A percentile compares a stretch with the other conserved stretches of the same genome.
phyloP scores from a whole-genome alignment of 176 grass and related monocot genomes.

The Calamus simplicifolius region DNA sequence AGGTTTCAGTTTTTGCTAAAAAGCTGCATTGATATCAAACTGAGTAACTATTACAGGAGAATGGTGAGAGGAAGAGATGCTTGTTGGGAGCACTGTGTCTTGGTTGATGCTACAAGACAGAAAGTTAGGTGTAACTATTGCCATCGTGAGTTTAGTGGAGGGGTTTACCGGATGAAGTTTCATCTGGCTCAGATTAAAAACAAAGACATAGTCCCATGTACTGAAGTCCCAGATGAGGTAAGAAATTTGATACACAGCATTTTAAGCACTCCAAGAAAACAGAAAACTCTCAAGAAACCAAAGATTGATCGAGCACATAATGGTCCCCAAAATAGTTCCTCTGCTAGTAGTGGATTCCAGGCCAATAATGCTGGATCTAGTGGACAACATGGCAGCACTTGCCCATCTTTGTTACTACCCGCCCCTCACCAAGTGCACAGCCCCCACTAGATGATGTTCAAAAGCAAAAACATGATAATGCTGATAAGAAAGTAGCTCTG shows the following conservation, averaged over 20 bases:
- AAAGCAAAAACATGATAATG: constrained; percentile 20
- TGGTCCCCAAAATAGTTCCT: constrained; percentile 18
- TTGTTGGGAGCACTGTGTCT: constrained; percentile 25
- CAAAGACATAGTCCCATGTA: constrained; percentile 20
- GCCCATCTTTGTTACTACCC: constrained; percentile 15
- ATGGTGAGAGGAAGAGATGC: constrained; percentile 26
- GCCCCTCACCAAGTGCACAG: constrained; percentile 8
- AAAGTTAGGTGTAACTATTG: constrained; percentile 27
- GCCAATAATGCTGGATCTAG: constrained; percentile 20
- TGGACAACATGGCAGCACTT: constrained; percentile 18
- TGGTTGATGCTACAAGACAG: constrained; percentile 23
- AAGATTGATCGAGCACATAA: constrained; percentile 4
- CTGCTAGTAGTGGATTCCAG: constrained; percentile 12
- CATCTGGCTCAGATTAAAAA: constrained; percentile 26
- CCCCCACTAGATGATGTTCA: constrained; percentile 12
- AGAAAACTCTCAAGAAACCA: constrained; percentile 15
- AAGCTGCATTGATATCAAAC: background rate
- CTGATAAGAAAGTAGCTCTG: constrained; percentile 17
- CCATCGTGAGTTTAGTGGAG: constrained; percentile 17
- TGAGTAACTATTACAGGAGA: constrained; percentile 1
- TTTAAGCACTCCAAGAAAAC: constrained; percentile 14
- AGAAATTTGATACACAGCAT: constrained; percentile 16
- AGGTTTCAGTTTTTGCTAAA: background rate
- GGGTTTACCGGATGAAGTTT: constrained; percentile 25
- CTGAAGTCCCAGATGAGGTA: constrained; percentile 19